Base-by-base conservation (phyloP, 495 filamentous ascomycete genomes). In the Annulohypoxylon moriforme region DNA sequence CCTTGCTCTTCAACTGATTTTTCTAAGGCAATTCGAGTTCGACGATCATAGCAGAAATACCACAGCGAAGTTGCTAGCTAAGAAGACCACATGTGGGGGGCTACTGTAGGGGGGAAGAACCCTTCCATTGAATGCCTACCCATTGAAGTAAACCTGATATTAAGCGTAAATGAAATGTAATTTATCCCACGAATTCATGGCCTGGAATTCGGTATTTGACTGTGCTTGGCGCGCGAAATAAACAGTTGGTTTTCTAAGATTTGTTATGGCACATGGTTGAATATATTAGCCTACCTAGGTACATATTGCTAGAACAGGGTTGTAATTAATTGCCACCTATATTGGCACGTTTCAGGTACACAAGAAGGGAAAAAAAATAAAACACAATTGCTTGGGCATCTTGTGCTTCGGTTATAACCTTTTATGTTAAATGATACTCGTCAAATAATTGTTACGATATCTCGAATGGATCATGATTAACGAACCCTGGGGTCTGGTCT, bases 91-190 rank as follows among this genome's bases (percentile, higher is more conserved):
- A 14, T 27, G 31, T 14, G 14, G 29, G 31, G 13, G 13, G 0
- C 3, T 24, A 20, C 14, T 18, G 10, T 20, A 10, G 20, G 9
- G 3, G 6, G 20, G 4, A 16, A 9, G 6, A 18, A 8, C 27
- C 1, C 29, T 2, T 22, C 16, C 27, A 18, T 18, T 55, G 50
- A 55, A 33, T 0, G 10, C 4, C 7, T 3, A 31, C 4, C 7
- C 1, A 31, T 24, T 6, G 27, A 22, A 47, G 47, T 7, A 34
- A 25, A 33, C 0, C 10, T 4, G 6, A 44, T 58, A 59, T 69
- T 69, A 40, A 42, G 9, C n/a, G 42, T 58, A 44, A 31, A 59
- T 69, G 52, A 64, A 69, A n/a, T 33, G 40, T 7, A 64, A 69
- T 64, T 59, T 64, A 60, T 64, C 33, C 52, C 42, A 53, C 42